Evolutionary conservation across 495 filamentous ascomycete species (phyloP), one percentile per base, ranked within the genome.

Genomic region (Echria macrotheca): DNA sequence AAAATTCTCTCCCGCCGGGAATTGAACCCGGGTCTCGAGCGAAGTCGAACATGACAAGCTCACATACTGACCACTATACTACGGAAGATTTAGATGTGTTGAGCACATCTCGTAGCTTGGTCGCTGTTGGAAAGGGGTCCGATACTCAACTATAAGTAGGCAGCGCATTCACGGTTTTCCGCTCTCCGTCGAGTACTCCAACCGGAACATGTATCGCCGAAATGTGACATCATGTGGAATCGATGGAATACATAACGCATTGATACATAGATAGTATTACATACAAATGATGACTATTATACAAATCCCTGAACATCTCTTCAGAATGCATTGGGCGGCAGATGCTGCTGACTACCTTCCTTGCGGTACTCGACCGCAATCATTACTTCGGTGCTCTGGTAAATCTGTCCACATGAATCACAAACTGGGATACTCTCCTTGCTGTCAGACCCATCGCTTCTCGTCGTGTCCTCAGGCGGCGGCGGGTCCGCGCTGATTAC

Each of bases 41-140:
- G 56, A 35, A 46, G 44, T 56, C 44, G 22, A 12, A 36, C n/a
- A n/a, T 59, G 56, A 59, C 56, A 59, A 59, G 56, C 56, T 59
- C 56, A 59, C 49, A 59, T 59, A 59, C 56, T 59, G 50, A 59
- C 56, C 56, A 59, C 56, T 59, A 59, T 59, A 59, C 56, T 59
- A 59, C 56, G 56, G 56, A 60, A 60, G 57, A 60, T 32, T 37
- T 57, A 33, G 47, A 39, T 44, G 45, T 57, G 57, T 60, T n/a
- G 47, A 10, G 25, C 57, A 54, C 48, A 54, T 39, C 39, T 28
- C 37, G 57, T 60, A 60, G 57, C 21, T 33, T 29, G 44, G 36
- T 55, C 31, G 52, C 33, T n/a, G n/a, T n/a, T 52, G 52, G 12
- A 15, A 36, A 1, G 0, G 0, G 2, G 11, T 18, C 2, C 10